These are phyloP conservation scores for Entomortierella lignicola DNA, from an alignment of 192 early-diverging fungal species.

Conservation along the genomic window DNA sequence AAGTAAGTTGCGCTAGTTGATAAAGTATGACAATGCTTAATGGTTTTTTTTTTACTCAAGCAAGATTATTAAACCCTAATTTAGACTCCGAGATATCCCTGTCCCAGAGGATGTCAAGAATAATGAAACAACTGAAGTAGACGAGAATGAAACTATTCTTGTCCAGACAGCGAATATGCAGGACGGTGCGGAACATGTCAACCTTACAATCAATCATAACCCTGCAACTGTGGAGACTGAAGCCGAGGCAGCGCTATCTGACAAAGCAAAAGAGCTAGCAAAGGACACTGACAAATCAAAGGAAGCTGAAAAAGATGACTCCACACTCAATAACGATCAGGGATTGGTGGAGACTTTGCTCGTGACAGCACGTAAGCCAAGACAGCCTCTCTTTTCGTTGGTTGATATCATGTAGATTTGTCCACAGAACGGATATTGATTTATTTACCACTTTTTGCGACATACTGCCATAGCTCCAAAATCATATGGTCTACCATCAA, in stretches of 20 bases:
- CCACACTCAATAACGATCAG: conserved; percentile 17
- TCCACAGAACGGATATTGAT: background rate
- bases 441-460: background rate
- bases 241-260: conserved; percentile 20
- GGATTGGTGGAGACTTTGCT: background rate
- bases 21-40: no score
- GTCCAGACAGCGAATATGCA: conserved; percentile 31
- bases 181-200: conserved; percentile 31
- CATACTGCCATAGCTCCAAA: conserved; percentile 42
- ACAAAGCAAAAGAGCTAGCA: conserved; percentile 8
- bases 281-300: background rate
- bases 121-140: conserved; percentile 9
- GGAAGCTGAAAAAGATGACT: conserved; percentile 18
- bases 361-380: conserved; percentile 24
- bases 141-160: conserved; percentile 39
- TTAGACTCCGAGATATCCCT: conserved; percentile 38
- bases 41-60: no score
- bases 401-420: background rate
- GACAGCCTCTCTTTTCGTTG: background rate
- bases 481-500: conserved; percentile 86
- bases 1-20: conserved; percentile 54
- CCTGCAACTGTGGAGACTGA: conserved; percentile 27
- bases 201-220: conserved; percentile 33
- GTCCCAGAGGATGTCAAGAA: conserved; percentile 8
- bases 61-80: background rate